A percentile compares a stretch with the other conserved stretches of the same genome.
Conservation (phyloP, 169 alveolate genomes). For the Blepharisma undulans region DNA sequence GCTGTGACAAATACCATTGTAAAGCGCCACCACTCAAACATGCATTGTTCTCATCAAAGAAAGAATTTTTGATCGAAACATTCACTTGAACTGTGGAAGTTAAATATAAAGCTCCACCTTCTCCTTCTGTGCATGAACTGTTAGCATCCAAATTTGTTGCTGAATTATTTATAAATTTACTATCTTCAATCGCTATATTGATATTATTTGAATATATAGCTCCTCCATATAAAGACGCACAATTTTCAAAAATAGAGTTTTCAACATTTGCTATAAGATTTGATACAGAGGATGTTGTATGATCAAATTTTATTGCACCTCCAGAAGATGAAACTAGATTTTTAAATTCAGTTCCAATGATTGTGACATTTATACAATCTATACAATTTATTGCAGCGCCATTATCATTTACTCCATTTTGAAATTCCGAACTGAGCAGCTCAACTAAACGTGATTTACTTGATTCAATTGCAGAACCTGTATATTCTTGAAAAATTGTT, state of each 20-base stretch:
- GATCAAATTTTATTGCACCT: not conserved
- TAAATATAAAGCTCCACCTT: not conserved
- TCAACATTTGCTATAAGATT: not conserved
- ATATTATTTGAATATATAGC: not conserved
- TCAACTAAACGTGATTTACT: not conserved
- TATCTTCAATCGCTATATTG: not conserved
- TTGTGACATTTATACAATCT: not conserved
- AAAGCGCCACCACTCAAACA: slow-evolving; percentile 14
- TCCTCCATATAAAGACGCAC: slow-evolving; percentile 22
- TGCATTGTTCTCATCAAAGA: not conserved
- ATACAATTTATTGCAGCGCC: not conserved
- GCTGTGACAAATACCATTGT: not conserved
- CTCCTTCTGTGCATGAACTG: not conserved
- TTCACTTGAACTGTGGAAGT: not conserved
- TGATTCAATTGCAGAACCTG: not conserved
- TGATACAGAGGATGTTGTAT: not conserved
- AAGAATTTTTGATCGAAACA: not conserved
- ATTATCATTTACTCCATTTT: not conserved
- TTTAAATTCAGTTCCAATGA: not conserved
- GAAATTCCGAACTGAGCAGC: not conserved
- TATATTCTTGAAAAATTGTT: not conserved
- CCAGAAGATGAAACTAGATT: not conserved
- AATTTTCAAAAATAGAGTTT: not conserved
- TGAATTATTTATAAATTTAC: not conserved
- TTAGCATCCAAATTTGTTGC: not conserved